These are phyloP conservation scores for Uncinocarpus reesii DNA, from an alignment of 2,329 filamentous ascomycete genomes.

Conservation along the genomic window DNA sequence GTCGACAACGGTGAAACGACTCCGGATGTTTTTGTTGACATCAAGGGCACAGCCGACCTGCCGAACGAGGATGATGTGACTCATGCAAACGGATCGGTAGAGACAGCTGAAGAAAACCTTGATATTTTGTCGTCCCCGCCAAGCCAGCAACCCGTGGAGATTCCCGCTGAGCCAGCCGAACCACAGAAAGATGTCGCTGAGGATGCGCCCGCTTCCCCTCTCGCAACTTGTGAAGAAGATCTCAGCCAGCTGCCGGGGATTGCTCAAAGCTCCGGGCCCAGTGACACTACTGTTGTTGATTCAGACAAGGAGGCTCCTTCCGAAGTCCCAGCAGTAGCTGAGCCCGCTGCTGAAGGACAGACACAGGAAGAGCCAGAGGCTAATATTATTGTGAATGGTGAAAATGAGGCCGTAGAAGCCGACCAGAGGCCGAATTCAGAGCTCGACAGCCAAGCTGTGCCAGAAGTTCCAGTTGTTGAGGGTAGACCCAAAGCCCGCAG, in stretches of 20 bases:
- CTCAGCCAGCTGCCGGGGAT: not conserved
- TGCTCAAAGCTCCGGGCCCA: not conserved
- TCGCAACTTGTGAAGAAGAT: not conserved
- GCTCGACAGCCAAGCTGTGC: not conserved
- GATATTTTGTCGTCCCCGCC: not conserved
- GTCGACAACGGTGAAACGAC: not conserved
- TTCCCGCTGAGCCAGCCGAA: not conserved
- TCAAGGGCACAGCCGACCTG: not conserved
- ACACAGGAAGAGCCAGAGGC: constrained; percentile 1
- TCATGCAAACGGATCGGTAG: not conserved
- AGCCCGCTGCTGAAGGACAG: not conserved
- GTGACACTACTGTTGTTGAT: not conserved
- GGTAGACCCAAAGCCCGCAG: not conserved
- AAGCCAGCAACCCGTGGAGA: not conserved
- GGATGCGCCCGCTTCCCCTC: not conserved
- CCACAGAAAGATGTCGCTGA: constrained; percentile 2
- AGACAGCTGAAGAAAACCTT: not conserved
- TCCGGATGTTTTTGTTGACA: not conserved
- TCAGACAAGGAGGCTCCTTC: not conserved
- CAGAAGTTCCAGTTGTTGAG: not conserved
- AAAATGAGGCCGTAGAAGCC: not conserved
- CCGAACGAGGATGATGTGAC: not conserved
- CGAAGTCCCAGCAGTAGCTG: not conserved
- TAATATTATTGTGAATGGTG: not conserved
- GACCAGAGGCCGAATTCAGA: not conserved